Percentiles rank a stretch among this genome's conserved stretches.
Evolutionary conservation across 768 basidiomycete genomes (phyloP).

Genomic region (Calocybe gangraenosa): DNA sequence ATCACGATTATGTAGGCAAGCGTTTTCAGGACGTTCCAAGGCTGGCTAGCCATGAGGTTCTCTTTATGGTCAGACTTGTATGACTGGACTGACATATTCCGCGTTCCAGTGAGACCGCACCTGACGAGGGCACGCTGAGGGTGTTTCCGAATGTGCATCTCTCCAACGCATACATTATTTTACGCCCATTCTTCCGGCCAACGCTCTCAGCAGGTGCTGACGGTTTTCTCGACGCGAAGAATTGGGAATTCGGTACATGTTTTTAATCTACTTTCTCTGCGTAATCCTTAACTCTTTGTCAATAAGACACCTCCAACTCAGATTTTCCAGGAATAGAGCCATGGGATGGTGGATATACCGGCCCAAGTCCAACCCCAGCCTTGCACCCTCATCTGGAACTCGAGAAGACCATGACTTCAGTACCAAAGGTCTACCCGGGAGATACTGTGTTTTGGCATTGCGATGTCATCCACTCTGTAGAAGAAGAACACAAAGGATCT

Average conservation of each 20-base stretch:
- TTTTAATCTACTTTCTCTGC: neutral
- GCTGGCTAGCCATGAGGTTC: slow-evolving; percentile 72
- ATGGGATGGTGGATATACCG: slow-evolving; percentile 32
- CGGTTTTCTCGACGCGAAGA: slow-evolving; percentile 43
- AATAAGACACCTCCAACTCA: slow-evolving; percentile 38
- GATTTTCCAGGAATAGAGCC: slow-evolving; percentile 51
- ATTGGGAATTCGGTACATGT: slow-evolving; percentile 47
- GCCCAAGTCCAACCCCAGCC: slow-evolving; percentile 46
- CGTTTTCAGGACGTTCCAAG: slow-evolving; percentile 66
- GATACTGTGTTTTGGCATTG: slow-evolving; percentile 82
- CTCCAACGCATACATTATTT: slow-evolving; percentile 67
- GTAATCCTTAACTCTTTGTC: neutral
- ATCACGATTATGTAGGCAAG: slow-evolving; percentile 28
- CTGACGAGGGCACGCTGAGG: slow-evolving; percentile 62
- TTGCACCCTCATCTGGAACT: slow-evolving; percentile 68
- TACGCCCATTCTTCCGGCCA: slow-evolving; percentile 73
- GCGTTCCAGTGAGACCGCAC: slow-evolving; percentile 51
- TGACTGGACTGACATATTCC: neutral
- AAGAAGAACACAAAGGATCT: slow-evolving; percentile 47
- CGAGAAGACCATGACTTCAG: slow-evolving; percentile 60
- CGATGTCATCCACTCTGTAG: slow-evolving; percentile 48
- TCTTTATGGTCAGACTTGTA: neutral
- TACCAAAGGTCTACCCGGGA: slow-evolving; percentile 69
- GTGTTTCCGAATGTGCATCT: slow-evolving; percentile 66
- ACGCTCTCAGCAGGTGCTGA: slow-evolving; percentile 33